Conservation (phyloP, 106 monocot species). For the Posidonia australis region DNA sequence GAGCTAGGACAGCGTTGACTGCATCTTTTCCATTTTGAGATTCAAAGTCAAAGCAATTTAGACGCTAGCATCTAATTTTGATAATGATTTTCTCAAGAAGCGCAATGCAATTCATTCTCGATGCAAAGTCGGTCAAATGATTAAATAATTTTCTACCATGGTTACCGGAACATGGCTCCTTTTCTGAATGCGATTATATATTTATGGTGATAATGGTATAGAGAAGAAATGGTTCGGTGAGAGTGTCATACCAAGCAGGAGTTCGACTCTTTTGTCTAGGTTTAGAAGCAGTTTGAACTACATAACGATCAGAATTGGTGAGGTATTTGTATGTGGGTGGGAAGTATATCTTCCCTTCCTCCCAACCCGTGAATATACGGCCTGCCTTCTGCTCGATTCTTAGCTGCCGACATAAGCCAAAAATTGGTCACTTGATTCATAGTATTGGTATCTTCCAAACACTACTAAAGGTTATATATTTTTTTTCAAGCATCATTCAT, state of each 20-base stretch:
- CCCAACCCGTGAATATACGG: conserved; percentile 61
- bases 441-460: too few species aligned
- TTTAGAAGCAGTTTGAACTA: conserved; percentile 18
- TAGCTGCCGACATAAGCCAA: conserved; percentile 30
- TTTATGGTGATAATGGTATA: not conserved
- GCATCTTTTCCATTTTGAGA: too few species aligned
- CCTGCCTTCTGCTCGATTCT: conserved; percentile 49
- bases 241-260: conserved; percentile 58
- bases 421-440: not conserved
- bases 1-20: too few species aligned
- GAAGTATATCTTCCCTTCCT: conserved; percentile 68
- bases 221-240: not conserved
- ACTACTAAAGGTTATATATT: too few species aligned
- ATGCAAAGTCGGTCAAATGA: too few species aligned
- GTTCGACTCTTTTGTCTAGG: conserved; percentile 46
- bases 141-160: too few species aligned
- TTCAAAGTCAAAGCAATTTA: too few species aligned
- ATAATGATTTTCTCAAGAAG: too few species aligned
- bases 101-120: too few species aligned
- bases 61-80: too few species aligned
- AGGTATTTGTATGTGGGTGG: conserved; percentile 85
- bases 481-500: too few species aligned
- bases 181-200: not conserved
- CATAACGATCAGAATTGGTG: conserved; percentile 51
- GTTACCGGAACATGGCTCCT: too few species aligned